Percentiles rank a stretch among this genome's conserved stretches.
These are phyloP conservation scores for Bassia scoparia DNA, from an alignment of 148 eudicot species.

Conservation along the genomic window DNA sequence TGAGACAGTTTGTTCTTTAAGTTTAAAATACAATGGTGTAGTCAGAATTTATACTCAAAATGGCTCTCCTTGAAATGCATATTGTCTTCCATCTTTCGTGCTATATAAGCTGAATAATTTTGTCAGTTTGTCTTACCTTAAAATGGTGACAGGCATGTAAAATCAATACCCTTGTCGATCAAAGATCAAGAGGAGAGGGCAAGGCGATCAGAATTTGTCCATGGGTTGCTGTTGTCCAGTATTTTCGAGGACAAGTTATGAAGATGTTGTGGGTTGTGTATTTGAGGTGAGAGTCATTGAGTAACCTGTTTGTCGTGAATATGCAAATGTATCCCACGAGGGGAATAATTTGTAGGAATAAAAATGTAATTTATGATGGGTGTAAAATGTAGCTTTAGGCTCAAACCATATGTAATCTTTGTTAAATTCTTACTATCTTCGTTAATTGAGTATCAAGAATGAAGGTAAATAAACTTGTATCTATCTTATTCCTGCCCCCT, in stretches of 20 bases:
- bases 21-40: too few species aligned
- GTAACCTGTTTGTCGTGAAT: slow-evolving; percentile 25
- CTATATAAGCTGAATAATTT: background rate
- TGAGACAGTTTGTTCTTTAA: too few species aligned
- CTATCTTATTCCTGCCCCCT: background rate
- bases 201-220: slow-evolving; percentile 65
- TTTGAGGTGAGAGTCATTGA: background rate
- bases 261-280: slow-evolving; percentile 20
- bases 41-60: too few species aligned
- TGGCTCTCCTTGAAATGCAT: too few species aligned
- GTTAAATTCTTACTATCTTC: slow-evolving; percentile 14
- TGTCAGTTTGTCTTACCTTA: slow-evolving; percentile 15
- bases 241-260: slow-evolving; percentile 53
- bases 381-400: slow-evolving; percentile 9
- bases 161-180: slow-evolving; percentile 62
- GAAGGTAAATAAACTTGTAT: background rate
- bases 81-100: background rate
- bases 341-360: slow-evolving; percentile 29
- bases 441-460: slow-evolving; percentile 1
- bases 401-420: slow-evolving; percentile 21
- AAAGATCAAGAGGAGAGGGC: slow-evolving; percentile 84
- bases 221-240: slow-evolving; percentile 63
- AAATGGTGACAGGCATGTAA: slow-evolving; percentile 42
- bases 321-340: slow-evolving; percentile 29
- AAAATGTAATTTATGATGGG: slow-evolving; percentile 26